Conservation (phyloP, 257 asterid genomes). For the Lycium ferocissimum region DNA sequence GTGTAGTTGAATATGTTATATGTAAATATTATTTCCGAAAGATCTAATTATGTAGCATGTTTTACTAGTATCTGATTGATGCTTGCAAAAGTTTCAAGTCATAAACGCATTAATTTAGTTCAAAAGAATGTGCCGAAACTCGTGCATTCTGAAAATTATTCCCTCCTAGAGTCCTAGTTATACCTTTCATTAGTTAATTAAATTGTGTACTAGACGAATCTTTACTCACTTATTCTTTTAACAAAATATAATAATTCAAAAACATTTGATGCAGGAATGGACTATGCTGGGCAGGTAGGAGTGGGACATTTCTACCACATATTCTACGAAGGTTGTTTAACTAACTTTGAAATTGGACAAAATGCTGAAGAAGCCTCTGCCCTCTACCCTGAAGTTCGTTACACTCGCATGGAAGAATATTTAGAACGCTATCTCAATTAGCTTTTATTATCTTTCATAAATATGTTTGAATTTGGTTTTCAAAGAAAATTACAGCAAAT, state of each 20-base stretch:
- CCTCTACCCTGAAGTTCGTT: conserved; percentile 74
- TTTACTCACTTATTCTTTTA: neutral
- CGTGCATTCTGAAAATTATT: neutral
- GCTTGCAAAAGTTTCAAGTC: neutral
- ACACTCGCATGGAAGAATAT: conserved; percentile 64
- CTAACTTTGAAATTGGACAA: conserved; percentile 74
- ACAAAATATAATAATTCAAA: neutral
- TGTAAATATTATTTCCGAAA: neutral
- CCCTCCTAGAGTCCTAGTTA: conserved; percentile 6
- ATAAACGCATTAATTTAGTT: neutral
- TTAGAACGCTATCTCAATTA: conserved; percentile 52
- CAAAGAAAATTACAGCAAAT: neutral
- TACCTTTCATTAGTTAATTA: neutral
- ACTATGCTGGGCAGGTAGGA: conserved; percentile 64
- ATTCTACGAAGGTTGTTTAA: conserved; percentile 79
- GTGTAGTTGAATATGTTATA: neutral
- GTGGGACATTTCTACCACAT: conserved; percentile 82
- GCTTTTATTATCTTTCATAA: neutral
- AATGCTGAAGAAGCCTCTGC: conserved; percentile 72
- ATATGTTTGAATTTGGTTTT: neutral
- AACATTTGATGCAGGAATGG: conserved; percentile 47
- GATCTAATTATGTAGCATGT: neutral
- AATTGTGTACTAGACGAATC: neutral
- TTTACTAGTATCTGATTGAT: neutral
- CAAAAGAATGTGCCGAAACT: neutral